phyloP scores from a whole-genome alignment of 352 stramenopile species.

The Achlya hypogyna region DNA sequence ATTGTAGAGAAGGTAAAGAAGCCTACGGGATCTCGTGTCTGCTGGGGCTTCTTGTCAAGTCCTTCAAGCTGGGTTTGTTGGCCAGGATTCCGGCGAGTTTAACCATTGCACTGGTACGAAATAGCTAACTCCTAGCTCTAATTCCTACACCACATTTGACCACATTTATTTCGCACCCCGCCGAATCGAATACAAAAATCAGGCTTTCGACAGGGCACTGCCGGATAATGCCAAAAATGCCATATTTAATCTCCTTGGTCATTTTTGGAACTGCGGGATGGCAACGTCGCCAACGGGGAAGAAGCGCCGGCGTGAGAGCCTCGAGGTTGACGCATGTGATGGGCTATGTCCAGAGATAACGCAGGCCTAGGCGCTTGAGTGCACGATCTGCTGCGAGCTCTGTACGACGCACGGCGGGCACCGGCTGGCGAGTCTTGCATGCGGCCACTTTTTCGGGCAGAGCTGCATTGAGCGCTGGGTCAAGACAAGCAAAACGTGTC shows the following conservation, averaged over 20 bases:
- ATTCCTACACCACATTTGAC: no score
- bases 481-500: slow-evolving; percentile 46
- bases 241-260: neutral
- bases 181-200: no score
- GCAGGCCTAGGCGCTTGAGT: slow-evolving; percentile 28
- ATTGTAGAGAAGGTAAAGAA: no score
- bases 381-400: slow-evolving; percentile 60
- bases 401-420: slow-evolving; percentile 51
- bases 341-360: neutral
- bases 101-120: no score
- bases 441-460: slow-evolving; percentile 65
- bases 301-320: neutral
- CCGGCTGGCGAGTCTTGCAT: slow-evolving; percentile 61
- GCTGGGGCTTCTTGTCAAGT: no score
- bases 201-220: no score
- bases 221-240: no score
- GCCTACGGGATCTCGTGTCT: no score
- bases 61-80: no score
- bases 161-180: no score
- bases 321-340: neutral
- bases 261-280: neutral
- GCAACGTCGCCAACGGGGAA: neutral
- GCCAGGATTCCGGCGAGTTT: no score
- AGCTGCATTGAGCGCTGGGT: slow-evolving; percentile 72
- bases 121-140: no score